A percentile compares a stretch with the other conserved stretches of the same genome.
Evolutionary conservation across 1,139 yeast genomes (phyloP).

Genomic region (Debaryomyces sp.): DNA sequence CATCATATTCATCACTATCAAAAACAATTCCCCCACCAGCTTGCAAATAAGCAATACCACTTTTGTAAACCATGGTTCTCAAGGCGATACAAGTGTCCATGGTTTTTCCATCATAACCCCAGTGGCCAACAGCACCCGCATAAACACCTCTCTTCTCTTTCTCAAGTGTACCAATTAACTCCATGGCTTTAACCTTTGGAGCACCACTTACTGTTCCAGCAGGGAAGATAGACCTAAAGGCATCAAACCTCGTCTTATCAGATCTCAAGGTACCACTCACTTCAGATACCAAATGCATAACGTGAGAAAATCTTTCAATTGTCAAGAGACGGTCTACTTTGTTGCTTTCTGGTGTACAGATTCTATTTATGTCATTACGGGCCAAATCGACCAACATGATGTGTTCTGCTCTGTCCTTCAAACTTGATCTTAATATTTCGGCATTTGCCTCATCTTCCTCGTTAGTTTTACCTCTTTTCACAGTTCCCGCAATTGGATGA

Average conservation of each 20-base stretch:
- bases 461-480: constrained; percentile 82
- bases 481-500: constrained; percentile 98
- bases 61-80: constrained; percentile 94
- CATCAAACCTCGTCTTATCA: constrained; percentile 90
- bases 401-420: constrained; percentile 96
- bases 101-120: constrained; percentile 90
- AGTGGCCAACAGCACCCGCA: constrained; percentile 99
- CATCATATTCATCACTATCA: constrained; percentile 94
- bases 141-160: constrained; percentile 93
- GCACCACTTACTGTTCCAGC: constrained; percentile 99
- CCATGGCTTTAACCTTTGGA: constrained; percentile 97
- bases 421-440: constrained; percentile 65
- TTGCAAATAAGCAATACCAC: constrained; percentile 88
- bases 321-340: constrained; percentile 85
- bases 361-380: constrained; percentile 90
- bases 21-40: constrained; percentile 98
- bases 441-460: constrained; percentile 92
- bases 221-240: constrained; percentile 95
- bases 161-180: constrained; percentile 85
- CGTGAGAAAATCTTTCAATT: constrained; percentile 95
- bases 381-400: constrained; percentile 98
- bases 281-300: constrained; percentile 93
- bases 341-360: constrained; percentile 86
- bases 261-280: constrained; percentile 87
- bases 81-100: constrained; percentile 98